These are phyloP conservation scores for Fusarium sp. DNA, from an alignment of 2,329 filamentous ascomycete genomes.

Conservation along the genomic window DNA sequence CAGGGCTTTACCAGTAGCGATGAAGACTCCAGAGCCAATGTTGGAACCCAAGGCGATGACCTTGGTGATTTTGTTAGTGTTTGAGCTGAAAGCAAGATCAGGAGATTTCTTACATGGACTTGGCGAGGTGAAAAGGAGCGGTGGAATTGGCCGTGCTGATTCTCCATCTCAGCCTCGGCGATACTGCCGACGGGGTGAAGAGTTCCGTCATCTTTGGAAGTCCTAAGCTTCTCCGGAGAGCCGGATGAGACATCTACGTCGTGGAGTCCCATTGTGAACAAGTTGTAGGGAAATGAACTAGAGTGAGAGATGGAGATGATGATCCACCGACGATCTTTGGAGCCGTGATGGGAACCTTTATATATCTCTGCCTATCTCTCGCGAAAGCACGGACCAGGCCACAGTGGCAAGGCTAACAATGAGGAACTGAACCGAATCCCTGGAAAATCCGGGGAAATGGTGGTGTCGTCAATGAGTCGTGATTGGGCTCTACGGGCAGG, in stretches of 20 bases:
- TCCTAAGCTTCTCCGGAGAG: constrained; percentile 15
- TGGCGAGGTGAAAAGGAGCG: constrained; percentile 36
- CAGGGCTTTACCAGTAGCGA: constrained; percentile 29
- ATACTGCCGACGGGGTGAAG: constrained; percentile 12
- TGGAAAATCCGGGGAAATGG: neutral
- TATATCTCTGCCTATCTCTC: neutral
- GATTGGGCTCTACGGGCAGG: constrained; percentile 29
- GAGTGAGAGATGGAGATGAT: neutral
- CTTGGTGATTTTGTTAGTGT: neutral
- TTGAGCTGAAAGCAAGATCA: neutral
- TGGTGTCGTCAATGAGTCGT: neutral
- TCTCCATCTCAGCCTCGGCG: constrained; percentile 17
- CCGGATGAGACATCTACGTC: constrained; percentile 8
- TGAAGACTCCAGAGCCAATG: constrained; percentile 36
- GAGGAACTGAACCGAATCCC: neutral
- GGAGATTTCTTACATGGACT: constrained; percentile 25
- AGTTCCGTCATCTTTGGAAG: constrained; percentile 22
- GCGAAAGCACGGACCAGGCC: neutral
- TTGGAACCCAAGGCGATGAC: constrained; percentile 35
- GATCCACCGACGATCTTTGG: neutral
- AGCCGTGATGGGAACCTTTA: constrained; percentile 5
- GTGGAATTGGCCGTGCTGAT: constrained; percentile 31
- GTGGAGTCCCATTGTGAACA: constrained; percentile 22
- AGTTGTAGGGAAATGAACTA: neutral
- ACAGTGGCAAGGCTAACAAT: neutral